phyloP scores from a whole-genome alignment of 2,329 filamentous ascomycete species.

The Aspergillus sp. region DNA sequence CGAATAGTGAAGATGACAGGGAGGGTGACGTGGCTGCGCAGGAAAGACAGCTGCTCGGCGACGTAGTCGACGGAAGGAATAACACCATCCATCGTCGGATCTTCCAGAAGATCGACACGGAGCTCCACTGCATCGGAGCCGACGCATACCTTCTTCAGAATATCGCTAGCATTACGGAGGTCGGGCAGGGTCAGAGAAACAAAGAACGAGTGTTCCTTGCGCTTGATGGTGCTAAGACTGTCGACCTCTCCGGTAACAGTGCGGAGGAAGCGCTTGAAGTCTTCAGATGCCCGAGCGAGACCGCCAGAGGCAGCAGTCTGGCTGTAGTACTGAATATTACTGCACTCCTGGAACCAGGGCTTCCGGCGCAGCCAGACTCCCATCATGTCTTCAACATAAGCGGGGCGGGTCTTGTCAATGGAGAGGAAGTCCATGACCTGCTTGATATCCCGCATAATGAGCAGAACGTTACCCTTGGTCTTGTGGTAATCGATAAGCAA shows the following conservation, averaged over 20 bases:
- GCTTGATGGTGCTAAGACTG: slow-evolving; percentile 60
- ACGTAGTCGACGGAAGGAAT: slow-evolving; percentile 73
- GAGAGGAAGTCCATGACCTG: slow-evolving; percentile 86
- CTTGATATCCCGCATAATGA: slow-evolving; percentile 84
- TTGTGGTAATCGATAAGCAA: slow-evolving; percentile 72
- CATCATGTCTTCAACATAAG: slow-evolving; percentile 90
- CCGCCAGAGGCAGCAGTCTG: slow-evolving; percentile 60
- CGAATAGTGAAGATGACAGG: slow-evolving; percentile 93
- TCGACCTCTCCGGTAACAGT: slow-evolving; percentile 65
- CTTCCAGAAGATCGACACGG: slow-evolving; percentile 83
- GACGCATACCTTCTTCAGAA: slow-evolving; percentile 72
- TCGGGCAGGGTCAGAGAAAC: slow-evolving; percentile 84
- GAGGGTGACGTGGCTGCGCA: slow-evolving; percentile 70
- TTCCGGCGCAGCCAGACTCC: slow-evolving; percentile 86
- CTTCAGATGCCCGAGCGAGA: slow-evolving; percentile 58
- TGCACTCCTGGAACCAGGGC: slow-evolving; percentile 88
- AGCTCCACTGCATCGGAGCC: slow-evolving; percentile 93
- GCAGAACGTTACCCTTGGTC: slow-evolving; percentile 77
- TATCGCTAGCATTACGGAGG: slow-evolving; percentile 62
- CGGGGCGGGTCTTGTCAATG: slow-evolving; percentile 85
- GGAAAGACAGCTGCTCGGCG: slow-evolving; percentile 74
- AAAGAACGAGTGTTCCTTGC: slow-evolving; percentile 79
- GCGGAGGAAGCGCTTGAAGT: slow-evolving; percentile 73
- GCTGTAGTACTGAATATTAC: slow-evolving; percentile 91
- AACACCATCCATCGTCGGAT: slow-evolving; percentile 60